Evolutionary conservation across 352 stramenopile genomes (phyloP).

Genomic region (Phytophthora ramorum): DNA sequence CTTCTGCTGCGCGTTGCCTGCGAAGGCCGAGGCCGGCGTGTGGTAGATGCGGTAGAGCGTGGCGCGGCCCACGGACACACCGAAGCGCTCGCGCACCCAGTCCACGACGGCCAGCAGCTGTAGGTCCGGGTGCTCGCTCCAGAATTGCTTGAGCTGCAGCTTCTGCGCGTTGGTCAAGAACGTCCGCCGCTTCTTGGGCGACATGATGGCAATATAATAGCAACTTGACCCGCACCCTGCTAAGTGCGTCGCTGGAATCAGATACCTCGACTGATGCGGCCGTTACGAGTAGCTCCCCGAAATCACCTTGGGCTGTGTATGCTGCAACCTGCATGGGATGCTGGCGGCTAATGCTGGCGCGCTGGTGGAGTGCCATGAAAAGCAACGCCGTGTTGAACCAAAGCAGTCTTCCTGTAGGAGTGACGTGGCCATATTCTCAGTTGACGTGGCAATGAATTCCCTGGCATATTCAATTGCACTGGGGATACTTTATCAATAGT

Average conservation of each 20-base stretch:
- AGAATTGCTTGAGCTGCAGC: slow-evolving; percentile 46
- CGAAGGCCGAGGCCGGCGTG: slow-evolving; percentile 33
- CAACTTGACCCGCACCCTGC: background rate
- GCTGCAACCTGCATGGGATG: background rate
- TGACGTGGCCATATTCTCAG: slow-evolving; percentile 14
- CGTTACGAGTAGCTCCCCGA: slow-evolving; percentile 4
- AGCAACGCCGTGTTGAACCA: background rate
- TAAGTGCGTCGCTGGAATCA: slow-evolving; percentile 15
- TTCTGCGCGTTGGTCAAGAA: slow-evolving; percentile 55
- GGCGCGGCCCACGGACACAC: slow-evolving; percentile 40
- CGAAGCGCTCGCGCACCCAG: slow-evolving; percentile 48
- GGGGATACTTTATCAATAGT: too few species aligned
- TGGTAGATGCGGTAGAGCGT: slow-evolving; percentile 61
- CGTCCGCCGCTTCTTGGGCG: slow-evolving; percentile 28
- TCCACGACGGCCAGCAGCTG: slow-evolving; percentile 34
- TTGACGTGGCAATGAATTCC: background rate
- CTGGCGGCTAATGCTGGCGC: background rate
- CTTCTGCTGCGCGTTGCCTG: slow-evolving; percentile 40
- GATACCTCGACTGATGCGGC: background rate
- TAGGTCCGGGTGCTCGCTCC: slow-evolving; percentile 40
- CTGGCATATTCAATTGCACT: background rate
- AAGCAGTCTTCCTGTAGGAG: background rate
- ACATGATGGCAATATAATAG: slow-evolving; percentile 2
- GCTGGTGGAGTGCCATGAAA: background rate
- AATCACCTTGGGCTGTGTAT: background rate